Conservation (phyloP, 768 basidiomycete genomes). For the Psilocybe tampanensis region DNA sequence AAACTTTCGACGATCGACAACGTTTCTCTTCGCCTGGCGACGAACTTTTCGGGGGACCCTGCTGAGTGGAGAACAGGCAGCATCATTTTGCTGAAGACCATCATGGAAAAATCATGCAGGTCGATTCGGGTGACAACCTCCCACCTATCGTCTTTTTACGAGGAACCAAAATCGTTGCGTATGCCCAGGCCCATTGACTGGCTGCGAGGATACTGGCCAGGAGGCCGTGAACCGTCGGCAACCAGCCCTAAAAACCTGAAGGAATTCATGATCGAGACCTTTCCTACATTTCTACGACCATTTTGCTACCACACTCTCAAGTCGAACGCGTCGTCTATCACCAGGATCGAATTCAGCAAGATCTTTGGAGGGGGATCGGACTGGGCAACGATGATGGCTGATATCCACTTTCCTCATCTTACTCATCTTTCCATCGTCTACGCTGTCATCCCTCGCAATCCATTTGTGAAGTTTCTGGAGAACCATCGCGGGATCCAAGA, state of each 20-base stretch:
- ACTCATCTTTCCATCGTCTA: conserved; percentile 11
- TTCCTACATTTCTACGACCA: conserved; percentile 21
- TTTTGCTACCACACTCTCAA: conserved; percentile 19
- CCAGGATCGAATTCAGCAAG: conserved; percentile 17
- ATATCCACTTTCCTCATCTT: conserved; percentile 14
- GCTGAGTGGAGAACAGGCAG: conserved; percentile 6
- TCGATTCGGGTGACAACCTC: conserved; percentile 14
- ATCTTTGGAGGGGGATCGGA: conserved; percentile 21
- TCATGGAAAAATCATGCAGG: conserved; percentile 14
- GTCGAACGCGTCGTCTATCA: conserved; percentile 9
- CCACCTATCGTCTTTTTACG: conserved; percentile 11
- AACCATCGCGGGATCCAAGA: conserved; percentile 14
- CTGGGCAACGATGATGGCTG: conserved; percentile 17
- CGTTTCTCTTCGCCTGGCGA: conserved; percentile 11
- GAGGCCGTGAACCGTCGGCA: not conserved
- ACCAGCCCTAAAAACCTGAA: conserved; percentile 3
- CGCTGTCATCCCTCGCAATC: conserved; percentile 17
- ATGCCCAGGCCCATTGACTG: conserved; percentile 11
- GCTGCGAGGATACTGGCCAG: conserved; percentile 18
- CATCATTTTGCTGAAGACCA: conserved; percentile 8
- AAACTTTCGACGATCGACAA: conserved; percentile 14
- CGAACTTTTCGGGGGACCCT: not conserved
- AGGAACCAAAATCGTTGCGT: conserved; percentile 13
- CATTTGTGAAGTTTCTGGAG: conserved; percentile 20
- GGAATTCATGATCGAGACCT: conserved; percentile 13